Conservation (phyloP, 2,329 filamentous ascomycete species). For the Diaporthe sp. region DNA sequence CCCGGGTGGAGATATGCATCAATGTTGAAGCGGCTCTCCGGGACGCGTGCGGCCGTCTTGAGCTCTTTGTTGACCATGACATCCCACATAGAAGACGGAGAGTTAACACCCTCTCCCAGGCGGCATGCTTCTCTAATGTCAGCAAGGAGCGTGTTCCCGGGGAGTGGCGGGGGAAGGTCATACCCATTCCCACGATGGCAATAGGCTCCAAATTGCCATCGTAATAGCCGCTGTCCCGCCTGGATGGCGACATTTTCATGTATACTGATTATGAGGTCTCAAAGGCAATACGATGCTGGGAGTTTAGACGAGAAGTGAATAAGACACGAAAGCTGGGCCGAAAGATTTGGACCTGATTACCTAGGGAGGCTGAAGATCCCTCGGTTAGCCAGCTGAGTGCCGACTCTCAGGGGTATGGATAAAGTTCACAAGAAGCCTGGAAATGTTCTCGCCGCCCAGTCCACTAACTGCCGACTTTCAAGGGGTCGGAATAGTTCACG, state of each 20-base stretch:
- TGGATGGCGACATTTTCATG: not conserved
- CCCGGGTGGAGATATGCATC: not conserved
- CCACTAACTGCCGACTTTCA: not conserved
- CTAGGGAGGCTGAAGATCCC: not conserved
- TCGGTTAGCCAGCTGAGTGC: not conserved
- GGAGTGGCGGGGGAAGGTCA: not conserved
- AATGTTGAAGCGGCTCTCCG: not conserved
- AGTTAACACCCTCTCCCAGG: not conserved
- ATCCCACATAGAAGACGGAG: not conserved
- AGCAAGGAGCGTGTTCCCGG: not conserved
- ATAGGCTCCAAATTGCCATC: conserved; percentile 1
- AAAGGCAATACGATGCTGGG: not conserved
- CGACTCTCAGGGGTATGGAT: not conserved
- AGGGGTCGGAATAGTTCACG: not conserved
- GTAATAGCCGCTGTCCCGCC: not conserved
- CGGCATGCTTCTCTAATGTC: not conserved
- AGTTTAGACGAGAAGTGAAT: not conserved
- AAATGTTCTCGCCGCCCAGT: not conserved
- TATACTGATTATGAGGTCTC: not conserved
- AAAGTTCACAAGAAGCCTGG: not conserved
- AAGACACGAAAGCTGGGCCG: not conserved
- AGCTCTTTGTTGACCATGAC: not conserved
- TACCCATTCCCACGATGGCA: conserved; percentile 15
- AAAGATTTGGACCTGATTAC: not conserved
- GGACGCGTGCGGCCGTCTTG: not conserved